phyloP scores from a whole-genome alignment of 257 asterid genomes.

The Avicennia marina region DNA sequence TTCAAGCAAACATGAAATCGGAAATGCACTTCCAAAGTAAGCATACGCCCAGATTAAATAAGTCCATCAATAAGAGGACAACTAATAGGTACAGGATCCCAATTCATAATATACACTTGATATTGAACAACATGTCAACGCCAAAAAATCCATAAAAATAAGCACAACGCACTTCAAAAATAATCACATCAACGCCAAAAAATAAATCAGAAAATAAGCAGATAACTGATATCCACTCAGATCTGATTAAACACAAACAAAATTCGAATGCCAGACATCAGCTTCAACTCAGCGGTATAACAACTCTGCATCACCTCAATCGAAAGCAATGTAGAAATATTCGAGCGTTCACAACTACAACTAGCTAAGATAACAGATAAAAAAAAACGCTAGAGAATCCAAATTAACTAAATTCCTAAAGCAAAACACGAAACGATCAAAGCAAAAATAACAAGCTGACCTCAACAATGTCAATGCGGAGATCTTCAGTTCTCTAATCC shows the following conservation, averaged over 20 bases:
- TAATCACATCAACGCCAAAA: slow-evolving; percentile 8
- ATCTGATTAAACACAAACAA: slow-evolving; percentile 41
- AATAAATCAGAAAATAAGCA: slow-evolving; percentile 11
- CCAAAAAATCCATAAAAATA: slow-evolving; percentile 6
- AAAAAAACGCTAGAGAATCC: not conserved
- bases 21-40: not conserved
- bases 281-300: slow-evolving; percentile 19
- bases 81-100: slow-evolving; percentile 8
- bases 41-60: not conserved
- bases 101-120: slow-evolving; percentile 1
- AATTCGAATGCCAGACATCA: slow-evolving; percentile 23
- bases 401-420: slow-evolving; percentile 3
- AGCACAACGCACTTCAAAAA: slow-evolving; percentile 16
- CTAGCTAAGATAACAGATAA: slow-evolving; percentile 4
- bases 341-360: slow-evolving; percentile 5
- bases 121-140: slow-evolving; percentile 5
- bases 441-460: slow-evolving; percentile 36
- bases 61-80: not conserved
- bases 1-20: not conserved
- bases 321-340: slow-evolving; percentile 10
- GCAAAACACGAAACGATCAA: slow-evolving; percentile 23
- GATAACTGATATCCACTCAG: slow-evolving; percentile 29
- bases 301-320: slow-evolving; percentile 22
- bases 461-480: slow-evolving; percentile 33
- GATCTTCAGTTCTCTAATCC: slow-evolving; percentile 43